Conservation (phyloP, 2,329 filamentous ascomycete genomes). For the Penicillium hordei region DNA sequence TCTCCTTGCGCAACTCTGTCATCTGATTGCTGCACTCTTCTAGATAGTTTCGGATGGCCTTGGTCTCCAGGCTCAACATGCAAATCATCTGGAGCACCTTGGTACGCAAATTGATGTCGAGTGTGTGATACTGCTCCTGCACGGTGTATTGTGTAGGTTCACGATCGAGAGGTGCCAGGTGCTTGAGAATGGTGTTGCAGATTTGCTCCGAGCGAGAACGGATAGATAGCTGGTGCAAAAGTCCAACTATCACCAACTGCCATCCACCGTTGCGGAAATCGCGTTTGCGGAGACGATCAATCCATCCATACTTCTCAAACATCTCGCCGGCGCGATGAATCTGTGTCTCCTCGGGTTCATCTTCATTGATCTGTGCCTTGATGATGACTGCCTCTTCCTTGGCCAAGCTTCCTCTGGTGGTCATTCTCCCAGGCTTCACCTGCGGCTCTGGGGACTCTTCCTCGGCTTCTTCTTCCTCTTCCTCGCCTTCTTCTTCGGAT, state of each 20-base stretch:
- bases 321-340: constrained; percentile 67
- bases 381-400: constrained; percentile 74
- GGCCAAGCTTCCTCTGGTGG: constrained; percentile 81
- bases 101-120: constrained; percentile 82
- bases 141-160: constrained; percentile 76
- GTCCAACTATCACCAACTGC: constrained; percentile 83
- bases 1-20: constrained; percentile 92
- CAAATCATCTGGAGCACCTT: constrained; percentile 80
- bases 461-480: constrained; percentile 43
- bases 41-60: constrained; percentile 81
- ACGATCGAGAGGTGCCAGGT: constrained; percentile 75
- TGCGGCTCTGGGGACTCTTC: constrained; percentile 56
- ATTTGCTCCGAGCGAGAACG: constrained; percentile 65
- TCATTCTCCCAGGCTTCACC: constrained; percentile 69
- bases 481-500: constrained; percentile 60
- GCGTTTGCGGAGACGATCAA: constrained; percentile 76
- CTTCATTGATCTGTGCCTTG: constrained; percentile 60
- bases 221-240: constrained; percentile 81
- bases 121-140: constrained; percentile 65
- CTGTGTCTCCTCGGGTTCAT: constrained; percentile 40
- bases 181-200: constrained; percentile 75
- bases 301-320: constrained; percentile 74
- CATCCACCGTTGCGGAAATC: constrained; percentile 87
- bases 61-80: constrained; percentile 81
- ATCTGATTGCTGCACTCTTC: constrained; percentile 90